phyloP scores from a whole-genome alignment of 2,329 filamentous ascomycete genomes.

The Neoascochyta sp. region DNA sequence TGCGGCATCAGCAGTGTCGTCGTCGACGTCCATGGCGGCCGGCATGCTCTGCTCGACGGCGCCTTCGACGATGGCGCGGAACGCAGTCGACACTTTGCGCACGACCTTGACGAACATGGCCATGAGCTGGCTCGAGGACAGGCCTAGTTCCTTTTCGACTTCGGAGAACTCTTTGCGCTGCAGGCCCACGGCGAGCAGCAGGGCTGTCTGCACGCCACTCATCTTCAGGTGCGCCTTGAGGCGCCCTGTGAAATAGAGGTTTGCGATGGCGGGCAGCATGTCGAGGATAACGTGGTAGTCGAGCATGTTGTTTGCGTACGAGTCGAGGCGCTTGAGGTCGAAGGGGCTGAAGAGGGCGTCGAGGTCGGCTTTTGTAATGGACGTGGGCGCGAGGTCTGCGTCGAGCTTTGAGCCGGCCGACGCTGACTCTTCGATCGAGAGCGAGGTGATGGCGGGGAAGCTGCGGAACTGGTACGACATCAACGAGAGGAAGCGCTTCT shows the following conservation, averaged over 20 bases:
- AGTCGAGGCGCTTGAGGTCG: slow-evolving; percentile 90
- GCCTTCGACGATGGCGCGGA: slow-evolving; percentile 69
- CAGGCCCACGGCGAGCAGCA: slow-evolving; percentile 81
- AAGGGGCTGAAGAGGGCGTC: slow-evolving; percentile 80
- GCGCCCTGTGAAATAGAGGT: slow-evolving; percentile 78
- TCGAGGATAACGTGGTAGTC: slow-evolving; percentile 98
- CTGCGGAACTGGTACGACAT: slow-evolving; percentile 88
- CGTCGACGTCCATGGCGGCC: slow-evolving; percentile 41
- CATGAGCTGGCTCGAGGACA: slow-evolving; percentile 74
- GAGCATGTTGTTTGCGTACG: slow-evolving; percentile 93
- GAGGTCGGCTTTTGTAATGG: slow-evolving; percentile 70
- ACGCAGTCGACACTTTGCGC: slow-evolving; percentile 77
- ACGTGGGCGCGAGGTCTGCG: slow-evolving; percentile 45
- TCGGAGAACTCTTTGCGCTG: slow-evolving; percentile 84
- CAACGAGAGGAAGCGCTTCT: slow-evolving; percentile 84
- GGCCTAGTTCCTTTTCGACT: slow-evolving; percentile 71
- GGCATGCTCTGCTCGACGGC: slow-evolving; percentile 54
- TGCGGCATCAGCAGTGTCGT: slow-evolving; percentile 51
- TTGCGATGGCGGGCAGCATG: slow-evolving; percentile 76
- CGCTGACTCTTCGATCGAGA: slow-evolving; percentile 86
- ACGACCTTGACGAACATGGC: slow-evolving; percentile 98
- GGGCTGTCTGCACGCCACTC: slow-evolving; percentile 76
- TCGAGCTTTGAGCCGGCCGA: slow-evolving; percentile 68
- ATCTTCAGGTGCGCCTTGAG: slow-evolving; percentile 66
- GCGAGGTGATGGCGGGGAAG: slow-evolving; percentile 72